Base-by-base conservation (phyloP, 1,284 basidiomycete species). In the Papiliotrema laurentii region DNA sequence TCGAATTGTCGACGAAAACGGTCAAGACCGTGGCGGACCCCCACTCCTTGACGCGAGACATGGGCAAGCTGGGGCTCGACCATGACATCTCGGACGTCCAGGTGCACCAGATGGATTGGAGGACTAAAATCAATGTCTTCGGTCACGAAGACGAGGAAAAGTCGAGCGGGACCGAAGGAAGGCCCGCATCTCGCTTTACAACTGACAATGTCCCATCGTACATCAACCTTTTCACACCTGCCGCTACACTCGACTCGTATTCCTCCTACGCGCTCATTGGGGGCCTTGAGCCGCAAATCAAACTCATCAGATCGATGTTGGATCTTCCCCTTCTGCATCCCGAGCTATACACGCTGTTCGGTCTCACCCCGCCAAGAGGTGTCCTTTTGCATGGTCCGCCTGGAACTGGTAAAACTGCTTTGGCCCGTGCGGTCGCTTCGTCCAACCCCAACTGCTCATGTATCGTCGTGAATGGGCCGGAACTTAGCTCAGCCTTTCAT, bases 381-480 rank as follows among this genome's bases (percentile, higher is more conserved):
- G 84, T 97, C 35, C 79, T 96, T 5, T 80, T 97, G 1, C 86
- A 94, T 69, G 92, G 92, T 14, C 90, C 90, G 16, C 89, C 92
- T 1, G 92, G 92, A 19, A 97, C 92, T 4, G 92, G 92, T 13
- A 97, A 96, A 74, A 96, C 93, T 0, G 89, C 93, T 58, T 78
- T 96, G 2, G 90, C 91, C 7, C 84, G 89, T 46, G 88, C 89
- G 7, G 91, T 96, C 49, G 76, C 78, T 0, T 86, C 88, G 10
- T 80, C 84, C 4, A 86, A 88, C 1, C 87, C 85, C 0, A 80
- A 80, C 27, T 86, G 89, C 24, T 83, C 84, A 22, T 86, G 92
- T 24, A 80, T 93, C 51, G 82, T 89, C 47, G 86, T 97, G 66
- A 94, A 96, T 59, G 96, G 96, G 0, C 90, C 96, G 3, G 92